Conservation (phyloP, 2,329 filamentous ascomycete genomes). For the Botryosphaeria dothidea region DNA sequence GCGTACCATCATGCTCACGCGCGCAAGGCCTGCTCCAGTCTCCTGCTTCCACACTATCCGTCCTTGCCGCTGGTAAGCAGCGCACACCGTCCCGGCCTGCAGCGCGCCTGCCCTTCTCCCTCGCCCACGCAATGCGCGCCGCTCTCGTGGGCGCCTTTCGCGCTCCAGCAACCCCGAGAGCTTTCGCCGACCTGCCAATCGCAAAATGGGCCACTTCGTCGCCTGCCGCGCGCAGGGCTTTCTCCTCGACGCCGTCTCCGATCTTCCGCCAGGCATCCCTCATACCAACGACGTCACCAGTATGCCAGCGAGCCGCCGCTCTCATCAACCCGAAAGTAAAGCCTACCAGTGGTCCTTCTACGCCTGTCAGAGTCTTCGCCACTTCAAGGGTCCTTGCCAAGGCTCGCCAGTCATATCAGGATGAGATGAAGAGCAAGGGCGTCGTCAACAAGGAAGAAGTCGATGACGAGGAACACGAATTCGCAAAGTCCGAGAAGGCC, state of each 20-base stretch:
- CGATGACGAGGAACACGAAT: conserved; percentile 59
- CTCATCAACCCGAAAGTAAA: not conserved
- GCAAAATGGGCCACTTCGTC: not conserved
- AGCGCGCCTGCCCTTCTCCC: conserved; percentile 22
- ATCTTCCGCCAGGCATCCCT: conserved; percentile 6
- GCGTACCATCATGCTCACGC: conserved; percentile 16
- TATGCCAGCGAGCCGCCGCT: not conserved
- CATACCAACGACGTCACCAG: conserved; percentile 7
- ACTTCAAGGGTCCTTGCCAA: not conserved
- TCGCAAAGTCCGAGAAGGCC: conserved; percentile 78
- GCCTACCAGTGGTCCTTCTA: not conserved
- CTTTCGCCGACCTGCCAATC: conserved; percentile 9
- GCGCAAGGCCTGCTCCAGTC: not conserved
- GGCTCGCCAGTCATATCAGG: conserved; percentile 36
- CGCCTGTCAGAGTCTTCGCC: conserved; percentile 1
- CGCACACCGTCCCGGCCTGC: not conserved
- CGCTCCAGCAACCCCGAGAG: conserved; percentile 36
- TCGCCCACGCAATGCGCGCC: conserved; percentile 23
- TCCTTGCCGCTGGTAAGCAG: conserved; percentile 15
- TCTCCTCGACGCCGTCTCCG: not conserved
- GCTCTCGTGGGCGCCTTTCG: conserved; percentile 27
- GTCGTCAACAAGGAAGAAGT: conserved; percentile 36
- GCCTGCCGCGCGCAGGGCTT: not conserved
- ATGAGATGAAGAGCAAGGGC: conserved; percentile 41
- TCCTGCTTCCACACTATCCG: not conserved